Evolutionary conservation across 768 basidiomycete genomes (phyloP).

Genomic region (Tulasnella sp.): DNA sequence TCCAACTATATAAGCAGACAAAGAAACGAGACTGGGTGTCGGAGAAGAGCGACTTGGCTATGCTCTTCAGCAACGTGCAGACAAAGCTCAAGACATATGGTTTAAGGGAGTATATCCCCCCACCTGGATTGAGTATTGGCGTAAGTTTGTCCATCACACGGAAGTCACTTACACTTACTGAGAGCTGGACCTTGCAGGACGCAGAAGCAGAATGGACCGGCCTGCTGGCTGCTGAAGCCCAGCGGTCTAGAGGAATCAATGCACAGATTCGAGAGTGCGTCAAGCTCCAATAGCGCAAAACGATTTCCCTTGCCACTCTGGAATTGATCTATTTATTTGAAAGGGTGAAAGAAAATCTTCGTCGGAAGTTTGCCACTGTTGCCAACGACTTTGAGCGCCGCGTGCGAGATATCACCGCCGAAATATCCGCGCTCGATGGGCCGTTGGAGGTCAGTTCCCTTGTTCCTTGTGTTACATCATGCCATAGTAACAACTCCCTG

Average conservation of each 20-base stretch:
- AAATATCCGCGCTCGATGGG: constrained; percentile 64
- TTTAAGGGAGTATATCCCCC: constrained; percentile 72
- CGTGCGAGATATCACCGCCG: constrained; percentile 52
- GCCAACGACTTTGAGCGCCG: constrained; percentile 67
- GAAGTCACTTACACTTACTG: neutral
- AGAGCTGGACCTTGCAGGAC: constrained; percentile 34
- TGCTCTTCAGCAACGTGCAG: constrained; percentile 84
- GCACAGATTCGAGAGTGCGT: constrained; percentile 78
- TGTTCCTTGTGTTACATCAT: neutral
- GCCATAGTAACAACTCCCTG: neutral
- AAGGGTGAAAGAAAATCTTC: constrained; percentile 72
- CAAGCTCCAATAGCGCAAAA: neutral
- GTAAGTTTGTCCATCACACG: constrained; percentile 28
- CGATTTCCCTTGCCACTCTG: no score
- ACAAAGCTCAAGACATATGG: constrained; percentile 90
- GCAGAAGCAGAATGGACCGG: constrained; percentile 67
- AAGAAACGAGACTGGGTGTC: constrained; percentile 80
- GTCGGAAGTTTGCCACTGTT: constrained; percentile 64
- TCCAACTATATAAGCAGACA: constrained; percentile 73
- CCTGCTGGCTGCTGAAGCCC: constrained; percentile 63
- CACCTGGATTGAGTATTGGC: constrained; percentile 49
- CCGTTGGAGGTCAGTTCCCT: constrained; percentile 49
- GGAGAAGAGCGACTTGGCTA: constrained; percentile 78
- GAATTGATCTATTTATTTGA: neutral
- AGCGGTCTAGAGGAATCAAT: constrained; percentile 71